These are phyloP conservation scores for Dichotomocladium elegans DNA, from an alignment of 371 early-diverging fungal genomes.

Conservation along the genomic window DNA sequence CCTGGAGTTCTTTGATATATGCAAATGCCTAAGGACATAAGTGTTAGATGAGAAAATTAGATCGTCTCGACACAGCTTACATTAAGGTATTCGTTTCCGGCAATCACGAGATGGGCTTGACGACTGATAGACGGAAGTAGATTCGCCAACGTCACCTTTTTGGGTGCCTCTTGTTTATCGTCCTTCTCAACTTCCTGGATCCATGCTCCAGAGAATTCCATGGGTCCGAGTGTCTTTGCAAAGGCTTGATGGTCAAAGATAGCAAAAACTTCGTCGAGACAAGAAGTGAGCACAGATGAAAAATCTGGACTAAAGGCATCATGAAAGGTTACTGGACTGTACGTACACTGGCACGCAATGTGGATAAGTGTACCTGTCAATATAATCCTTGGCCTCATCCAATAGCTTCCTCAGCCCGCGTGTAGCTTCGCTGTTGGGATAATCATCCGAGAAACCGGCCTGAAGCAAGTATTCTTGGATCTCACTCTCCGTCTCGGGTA, in stretches of 20 bases:
- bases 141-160: constrained; percentile 66
- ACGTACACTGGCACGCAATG: no score
- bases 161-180: constrained; percentile 16
- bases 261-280: constrained; percentile 60
- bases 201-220: constrained; percentile 3
- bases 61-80: no score
- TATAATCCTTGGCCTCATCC: constrained; percentile 80
- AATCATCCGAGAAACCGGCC: constrained; percentile 40
- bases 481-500: constrained; percentile 65
- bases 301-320: constrained; percentile 55
- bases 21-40: constrained; percentile 46
- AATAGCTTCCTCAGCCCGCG: constrained; percentile 56
- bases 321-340: not conserved
- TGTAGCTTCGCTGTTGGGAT: constrained; percentile 10
- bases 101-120: constrained; percentile 74
- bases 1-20: constrained; percentile 69
- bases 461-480: constrained; percentile 60
- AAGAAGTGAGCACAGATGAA: constrained; percentile 37
- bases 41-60: no score
- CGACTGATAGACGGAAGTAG: constrained; percentile 74
- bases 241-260: constrained; percentile 45
- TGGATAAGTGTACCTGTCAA: constrained; percentile 56
- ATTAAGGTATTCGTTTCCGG: constrained; percentile 84
- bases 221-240: constrained; percentile 19
- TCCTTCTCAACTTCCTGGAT: constrained; percentile 27